phyloP scores from a whole-genome alignment of 441 rosid species.

The Syzygium syzygioides region DNA sequence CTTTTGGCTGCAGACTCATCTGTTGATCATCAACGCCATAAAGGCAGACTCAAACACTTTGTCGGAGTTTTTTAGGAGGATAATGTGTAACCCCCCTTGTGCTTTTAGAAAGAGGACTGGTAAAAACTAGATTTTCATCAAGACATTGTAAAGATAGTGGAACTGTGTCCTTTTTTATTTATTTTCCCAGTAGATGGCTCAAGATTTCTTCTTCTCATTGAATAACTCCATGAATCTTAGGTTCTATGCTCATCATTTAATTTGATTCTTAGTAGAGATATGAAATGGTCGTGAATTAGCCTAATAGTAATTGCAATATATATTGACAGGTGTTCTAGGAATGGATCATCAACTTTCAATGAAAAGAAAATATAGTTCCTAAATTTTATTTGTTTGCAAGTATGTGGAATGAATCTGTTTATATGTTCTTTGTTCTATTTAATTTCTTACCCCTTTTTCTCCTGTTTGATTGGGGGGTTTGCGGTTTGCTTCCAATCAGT shows the following conservation, averaged over 20 bases:
- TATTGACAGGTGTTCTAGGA: background rate
- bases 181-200: background rate
- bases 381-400: background rate
- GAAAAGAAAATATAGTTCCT: background rate
- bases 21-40: background rate
- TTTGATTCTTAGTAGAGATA: background rate
- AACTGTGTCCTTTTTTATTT: background rate
- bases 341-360: background rate
- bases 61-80: background rate
- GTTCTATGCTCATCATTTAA: background rate
- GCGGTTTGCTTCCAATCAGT: background rate
- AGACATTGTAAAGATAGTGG: background rate
- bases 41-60: no score
- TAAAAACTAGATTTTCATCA: background rate
- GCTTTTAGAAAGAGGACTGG: background rate
- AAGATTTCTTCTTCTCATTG: background rate
- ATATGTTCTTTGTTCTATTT: background rate
- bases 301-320: background rate
- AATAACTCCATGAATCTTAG: background rate
- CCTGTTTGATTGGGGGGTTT: background rate
- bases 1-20: constrained; percentile 2
- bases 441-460: background rate
- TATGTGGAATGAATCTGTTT: background rate
- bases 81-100: background rate
- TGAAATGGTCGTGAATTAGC: background rate